Evolutionary conservation across 768 basidiomycete genomes (phyloP), one percentile per base, ranked within the genome.

Genomic region (Auricularia heimuer): DNA sequence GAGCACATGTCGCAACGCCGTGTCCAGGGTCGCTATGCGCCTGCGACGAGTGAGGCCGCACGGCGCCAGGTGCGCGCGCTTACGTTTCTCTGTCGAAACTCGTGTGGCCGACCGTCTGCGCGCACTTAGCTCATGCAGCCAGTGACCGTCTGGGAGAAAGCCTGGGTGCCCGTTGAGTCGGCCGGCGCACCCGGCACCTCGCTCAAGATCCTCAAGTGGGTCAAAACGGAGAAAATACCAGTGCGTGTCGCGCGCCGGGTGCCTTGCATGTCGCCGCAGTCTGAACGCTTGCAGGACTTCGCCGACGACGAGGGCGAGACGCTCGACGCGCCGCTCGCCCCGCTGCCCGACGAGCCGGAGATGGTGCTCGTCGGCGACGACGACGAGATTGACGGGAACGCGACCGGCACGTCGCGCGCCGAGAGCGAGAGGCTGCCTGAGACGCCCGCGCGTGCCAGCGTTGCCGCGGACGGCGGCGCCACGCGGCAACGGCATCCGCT

Each of bases 71-170:
- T 64, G 29, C 34, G 39, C 39, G 39, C 54, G 54, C 29, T 6
- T 18, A 90, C 29, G 29, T 29, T 29, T 29, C 29, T 29, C 29
- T 29, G 29, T 29, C 29, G 29, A 29, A 29, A 29, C 29, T 29
- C 29, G 29, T 29, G 29, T 29, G 29, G 29, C 29, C 29, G 29
- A 29, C 29, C 29, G 29, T 29, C 29, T 29, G 29, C 34, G 39
- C 0, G 39, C 54, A 18, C 29, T 6, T 18, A 90, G 74, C 79
- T 92, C n/a, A 91, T 92, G 88, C 89, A 90, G 71, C 91, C 91
- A 6, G 91, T 92, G n/a, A 83, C 81, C 34, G 89, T 86, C 68
- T 94, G 90, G 91, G 90, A 92, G 75, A 89, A 87, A 75, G 78
- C 80, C 42, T 90, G 89, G 89, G 78, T 83, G 11, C 73, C 79